Base-by-base conservation (phyloP, 495 filamentous ascomycete genomes). In the Xylaria castorea region DNA sequence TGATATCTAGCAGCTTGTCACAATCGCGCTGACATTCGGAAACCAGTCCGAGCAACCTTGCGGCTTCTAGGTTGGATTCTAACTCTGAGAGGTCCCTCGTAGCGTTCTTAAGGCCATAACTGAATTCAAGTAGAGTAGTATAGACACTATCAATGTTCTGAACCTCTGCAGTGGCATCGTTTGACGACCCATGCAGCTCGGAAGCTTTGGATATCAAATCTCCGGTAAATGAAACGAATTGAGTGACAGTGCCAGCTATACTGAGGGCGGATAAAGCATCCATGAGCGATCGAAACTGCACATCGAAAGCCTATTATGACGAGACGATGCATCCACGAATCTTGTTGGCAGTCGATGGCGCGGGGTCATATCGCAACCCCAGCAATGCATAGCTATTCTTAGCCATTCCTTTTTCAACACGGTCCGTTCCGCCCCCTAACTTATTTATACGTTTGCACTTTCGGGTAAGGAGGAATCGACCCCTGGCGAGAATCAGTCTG, bases 141-240 rank as follows among this genome's bases (percentile, higher is more conserved):
- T 57, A 51, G 53, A 76, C 70, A 14, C 27, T 40, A 22, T 74
- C 62, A 20, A 78, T 18, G 66, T 61, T 64, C 9, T 68, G 66
- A 62, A 76, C 74, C 36, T 79, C 73, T 36, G 64, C 61, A 18
- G 74, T 78, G 66, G 36, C 61, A 25, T 66, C 75, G 69, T 25
- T 70, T 8, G 68, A 46, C 3, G 78, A 76, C 1, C 22, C 51
- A 40, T 75, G 72, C 0, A 82, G 66, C 66, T 81, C 73, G 32
- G 69, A 61, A 58, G 69, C 73, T 44, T 63, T 72, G 11, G 42
- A 9, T 27, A 81, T 46, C 3, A 77, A 44, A 48, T 77, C 72
- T n/a, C 60, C 68, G 14, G 72, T 70, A 46, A 81, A 75, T 32
- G 80, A 78, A 16, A 83, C 74, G 25, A 83, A 81, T 44, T 78